Base-by-base conservation (phyloP, 176 grass and related monocot genomes). In the Bothriochloa decipiens region DNA sequence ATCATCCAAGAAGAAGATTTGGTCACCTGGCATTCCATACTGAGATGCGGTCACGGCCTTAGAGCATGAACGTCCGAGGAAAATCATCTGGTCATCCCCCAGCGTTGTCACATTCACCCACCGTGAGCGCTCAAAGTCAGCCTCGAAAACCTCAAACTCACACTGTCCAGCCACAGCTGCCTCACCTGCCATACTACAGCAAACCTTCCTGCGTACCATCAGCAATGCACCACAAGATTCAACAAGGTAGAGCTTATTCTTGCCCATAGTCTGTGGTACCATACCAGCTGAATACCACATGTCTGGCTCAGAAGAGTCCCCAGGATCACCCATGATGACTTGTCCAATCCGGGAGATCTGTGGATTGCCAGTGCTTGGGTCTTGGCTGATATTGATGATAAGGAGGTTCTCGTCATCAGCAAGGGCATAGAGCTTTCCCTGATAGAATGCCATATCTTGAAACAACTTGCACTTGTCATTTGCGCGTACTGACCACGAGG, bases 81-180 rank as follows among this genome's bases (percentile, higher is more conserved):
- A 82, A 45, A 82, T 17, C 17, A 63, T 43, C 52, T 82, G 80
- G n/a, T 73, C 68, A 13, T n/a, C 37, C 10, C 80, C 68, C 50
- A 82, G 37, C 3, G 80, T 73, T 32, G 36, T 45, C 36, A 82
- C 16, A n/a, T 32, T 73, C 15, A 62, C 52, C 80, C 80, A 82
- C 17, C 2, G 68, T 33, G 68, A 82, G 16, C 29, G 25, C 52
- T 62, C 68, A 0, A 72, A 62, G 68, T 82, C 80, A 60, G 37
- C 80, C 68, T 61, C 8, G 23, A 72, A 82, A 23, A 82, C 52
- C 80, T 82, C 80, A 73, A 82, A 72, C 67, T 82, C 68, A 41
- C 4, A 61, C 62, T 80, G 63, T 80, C 17, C 42, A 50, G 63
- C 17, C 63, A 80, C 62, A 46, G 35, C 4, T 13, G 2, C n/a